These are phyloP conservation scores for Phytophthora sp. DNA, from an alignment of 352 stramenopile species.

Conservation along the genomic window DNA sequence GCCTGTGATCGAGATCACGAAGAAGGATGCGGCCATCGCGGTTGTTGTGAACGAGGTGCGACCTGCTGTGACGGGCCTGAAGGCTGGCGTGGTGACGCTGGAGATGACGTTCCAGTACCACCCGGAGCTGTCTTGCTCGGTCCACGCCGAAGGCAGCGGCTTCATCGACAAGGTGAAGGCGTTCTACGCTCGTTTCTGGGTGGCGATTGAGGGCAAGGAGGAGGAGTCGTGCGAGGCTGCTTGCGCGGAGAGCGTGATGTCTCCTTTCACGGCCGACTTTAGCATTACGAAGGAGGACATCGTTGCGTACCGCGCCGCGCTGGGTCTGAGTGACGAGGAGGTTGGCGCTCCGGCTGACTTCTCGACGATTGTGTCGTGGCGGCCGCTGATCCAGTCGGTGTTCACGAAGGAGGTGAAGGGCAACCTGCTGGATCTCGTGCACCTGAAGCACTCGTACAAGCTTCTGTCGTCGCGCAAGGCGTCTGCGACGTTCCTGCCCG, in stretches of 20 bases:
- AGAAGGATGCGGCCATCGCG: constrained; percentile 39
- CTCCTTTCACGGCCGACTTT: constrained; percentile 70
- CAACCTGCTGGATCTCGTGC: constrained; percentile 84
- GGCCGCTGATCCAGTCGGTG: constrained; percentile 82
- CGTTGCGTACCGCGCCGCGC: constrained; percentile 59
- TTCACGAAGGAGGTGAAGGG: constrained; percentile 84
- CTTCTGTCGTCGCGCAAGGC: constrained; percentile 49
- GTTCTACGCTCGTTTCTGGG: constrained; percentile 83
- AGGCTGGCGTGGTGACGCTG: constrained; percentile 48
- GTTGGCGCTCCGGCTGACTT: constrained; percentile 69
- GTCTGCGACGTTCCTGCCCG: constrained; percentile 51
- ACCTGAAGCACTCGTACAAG: constrained; percentile 88
- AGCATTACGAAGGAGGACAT: constrained; percentile 63
- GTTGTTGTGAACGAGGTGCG: constrained; percentile 65
- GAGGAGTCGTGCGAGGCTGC: constrained; percentile 61
- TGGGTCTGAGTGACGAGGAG: constrained; percentile 45
- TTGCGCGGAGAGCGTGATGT: constrained; percentile 64
- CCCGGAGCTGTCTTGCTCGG: constrained; percentile 49
- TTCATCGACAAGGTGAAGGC: constrained; percentile 66
- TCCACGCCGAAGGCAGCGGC: constrained; percentile 52
- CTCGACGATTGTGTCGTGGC: constrained; percentile 81
- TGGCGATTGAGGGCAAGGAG: constrained; percentile 65
- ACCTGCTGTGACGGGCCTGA: constrained; percentile 56
- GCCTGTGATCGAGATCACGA: constrained; percentile 61
- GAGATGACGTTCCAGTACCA: constrained; percentile 65